These are phyloP conservation scores for Tolypocladium capitatum DNA, from an alignment of 2,329 filamentous ascomycete species.

Conservation along the genomic window DNA sequence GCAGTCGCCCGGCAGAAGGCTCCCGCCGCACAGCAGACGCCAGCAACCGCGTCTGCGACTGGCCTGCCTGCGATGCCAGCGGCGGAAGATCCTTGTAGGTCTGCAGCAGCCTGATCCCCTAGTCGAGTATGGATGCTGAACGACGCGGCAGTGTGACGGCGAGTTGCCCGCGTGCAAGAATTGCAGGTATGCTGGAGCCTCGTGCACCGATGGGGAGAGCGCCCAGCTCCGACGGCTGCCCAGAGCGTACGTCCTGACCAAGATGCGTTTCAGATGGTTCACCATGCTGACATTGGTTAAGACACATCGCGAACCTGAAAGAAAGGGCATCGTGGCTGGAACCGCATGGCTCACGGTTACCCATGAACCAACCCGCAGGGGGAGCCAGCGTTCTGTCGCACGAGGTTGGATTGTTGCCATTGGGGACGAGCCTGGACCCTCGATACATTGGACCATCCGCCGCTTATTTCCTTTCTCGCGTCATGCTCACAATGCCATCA, in stretches of 20 bases:
- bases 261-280: not conserved
- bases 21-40: constrained; percentile 10
- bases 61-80: constrained; percentile 26
- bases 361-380: not conserved
- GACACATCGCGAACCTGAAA: constrained; percentile 3
- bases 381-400: constrained; percentile 22
- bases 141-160: constrained; percentile 27
- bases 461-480: constrained; percentile 37
- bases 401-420: constrained; percentile 38
- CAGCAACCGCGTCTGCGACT: constrained; percentile 12
- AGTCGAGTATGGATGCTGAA: not conserved
- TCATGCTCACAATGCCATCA: constrained; percentile 22
- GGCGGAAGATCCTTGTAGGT: constrained; percentile 34
- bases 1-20: constrained; percentile 3
- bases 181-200: constrained; percentile 26
- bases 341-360: not conserved
- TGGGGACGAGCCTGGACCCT: constrained; percentile 31
- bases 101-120: no score
- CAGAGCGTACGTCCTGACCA: constrained; percentile 18
- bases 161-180: constrained; percentile 26
- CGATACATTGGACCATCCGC: constrained; percentile 43
- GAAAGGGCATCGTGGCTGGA: constrained; percentile 26
- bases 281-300: not conserved
- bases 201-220: constrained; percentile 31
- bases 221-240: constrained; percentile 24